Evolutionary conservation across 2,329 filamentous ascomycete genomes (phyloP).

Genomic region (Onygena corvina): DNA sequence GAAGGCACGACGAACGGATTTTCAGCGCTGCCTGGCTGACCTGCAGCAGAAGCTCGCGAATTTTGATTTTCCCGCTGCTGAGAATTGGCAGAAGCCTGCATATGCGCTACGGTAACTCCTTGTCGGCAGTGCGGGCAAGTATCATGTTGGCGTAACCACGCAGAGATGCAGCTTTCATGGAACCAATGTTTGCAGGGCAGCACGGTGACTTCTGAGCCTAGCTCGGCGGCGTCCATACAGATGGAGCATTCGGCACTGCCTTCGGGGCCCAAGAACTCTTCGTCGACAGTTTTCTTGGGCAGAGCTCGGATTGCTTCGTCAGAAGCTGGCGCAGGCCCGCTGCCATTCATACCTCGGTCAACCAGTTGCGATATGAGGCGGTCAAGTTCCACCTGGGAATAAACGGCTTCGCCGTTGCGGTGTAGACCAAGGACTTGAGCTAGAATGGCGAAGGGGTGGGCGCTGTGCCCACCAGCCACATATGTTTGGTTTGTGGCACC

Average conservation of each 20-base stretch:
- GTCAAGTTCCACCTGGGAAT: slow-evolving; percentile 81
- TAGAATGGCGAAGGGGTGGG: slow-evolving; percentile 9
- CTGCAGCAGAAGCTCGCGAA: neutral
- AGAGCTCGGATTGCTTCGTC: slow-evolving; percentile 61
- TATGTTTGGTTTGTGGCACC: neutral
- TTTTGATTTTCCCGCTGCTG: neutral
- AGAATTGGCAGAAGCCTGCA: neutral
- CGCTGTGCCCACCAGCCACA: neutral
- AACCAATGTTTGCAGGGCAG: slow-evolving; percentile 92
- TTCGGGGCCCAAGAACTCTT: slow-evolving; percentile 56
- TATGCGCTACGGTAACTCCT: slow-evolving; percentile 21
- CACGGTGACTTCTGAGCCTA: slow-evolving; percentile 61
- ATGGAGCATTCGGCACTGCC: slow-evolving; percentile 75
- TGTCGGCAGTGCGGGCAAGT: slow-evolving; percentile 59
- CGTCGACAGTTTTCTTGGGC: slow-evolving; percentile 57
- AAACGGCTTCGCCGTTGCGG: slow-evolving; percentile 52
- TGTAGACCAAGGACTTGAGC: slow-evolving; percentile 11
- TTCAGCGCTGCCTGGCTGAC: neutral
- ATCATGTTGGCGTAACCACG: slow-evolving; percentile 83
- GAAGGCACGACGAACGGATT: slow-evolving; percentile 6
- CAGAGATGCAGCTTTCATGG: slow-evolving; percentile 65
- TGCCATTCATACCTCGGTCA: slow-evolving; percentile 62
- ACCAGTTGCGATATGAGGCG: slow-evolving; percentile 77
- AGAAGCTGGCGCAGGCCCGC: slow-evolving; percentile 70
- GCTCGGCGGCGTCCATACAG: slow-evolving; percentile 73